These are phyloP conservation scores for Apiotrichum porosum DNA, from an alignment of 1,284 basidiomycete species.

Conservation along the genomic window DNA sequence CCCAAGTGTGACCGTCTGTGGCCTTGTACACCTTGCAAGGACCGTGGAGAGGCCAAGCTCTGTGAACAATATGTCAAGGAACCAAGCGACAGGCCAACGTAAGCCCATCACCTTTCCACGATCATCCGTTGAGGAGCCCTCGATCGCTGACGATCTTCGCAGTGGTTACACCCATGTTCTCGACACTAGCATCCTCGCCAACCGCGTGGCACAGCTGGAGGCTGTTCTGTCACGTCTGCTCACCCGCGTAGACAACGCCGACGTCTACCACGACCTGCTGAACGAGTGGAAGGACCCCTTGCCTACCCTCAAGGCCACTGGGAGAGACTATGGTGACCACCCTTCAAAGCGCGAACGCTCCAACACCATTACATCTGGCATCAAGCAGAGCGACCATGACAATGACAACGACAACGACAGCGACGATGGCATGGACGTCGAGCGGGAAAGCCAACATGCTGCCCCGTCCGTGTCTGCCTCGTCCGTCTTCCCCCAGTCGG, in stretches of 20 bases:
- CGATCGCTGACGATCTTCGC: constrained; percentile 6
- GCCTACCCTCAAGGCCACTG: constrained; percentile 1
- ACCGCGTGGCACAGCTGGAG: constrained; percentile 23
- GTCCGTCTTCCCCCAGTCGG: too few species aligned
- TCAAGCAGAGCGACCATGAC: not conserved
- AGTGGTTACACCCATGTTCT: constrained; percentile 27
- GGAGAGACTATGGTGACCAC: too few species aligned
- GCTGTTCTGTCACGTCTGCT: constrained; percentile 14
- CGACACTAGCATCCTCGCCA: constrained; percentile 21
- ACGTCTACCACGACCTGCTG: constrained; percentile 14
- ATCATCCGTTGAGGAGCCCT: too few species aligned
- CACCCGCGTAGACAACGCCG: constrained; percentile 9
- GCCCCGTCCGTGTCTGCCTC: not conserved
- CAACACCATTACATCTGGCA: not conserved
- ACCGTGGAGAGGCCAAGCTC: constrained; percentile 19
- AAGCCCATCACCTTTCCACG: too few species aligned
- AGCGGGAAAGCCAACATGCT: not conserved
- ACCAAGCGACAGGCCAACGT: constrained; percentile 18
- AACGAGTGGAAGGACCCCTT: constrained; percentile 14
- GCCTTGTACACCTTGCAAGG: constrained; percentile 21
- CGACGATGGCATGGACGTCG: constrained; percentile 1
- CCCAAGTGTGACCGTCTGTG: constrained; percentile 14
- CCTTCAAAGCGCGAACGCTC: constrained; percentile 1
- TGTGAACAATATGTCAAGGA: constrained; percentile 20
- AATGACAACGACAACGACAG: not conserved